Conservation (phyloP, 306 rosid genomes). For the Chamaecrista fasciculata region DNA sequence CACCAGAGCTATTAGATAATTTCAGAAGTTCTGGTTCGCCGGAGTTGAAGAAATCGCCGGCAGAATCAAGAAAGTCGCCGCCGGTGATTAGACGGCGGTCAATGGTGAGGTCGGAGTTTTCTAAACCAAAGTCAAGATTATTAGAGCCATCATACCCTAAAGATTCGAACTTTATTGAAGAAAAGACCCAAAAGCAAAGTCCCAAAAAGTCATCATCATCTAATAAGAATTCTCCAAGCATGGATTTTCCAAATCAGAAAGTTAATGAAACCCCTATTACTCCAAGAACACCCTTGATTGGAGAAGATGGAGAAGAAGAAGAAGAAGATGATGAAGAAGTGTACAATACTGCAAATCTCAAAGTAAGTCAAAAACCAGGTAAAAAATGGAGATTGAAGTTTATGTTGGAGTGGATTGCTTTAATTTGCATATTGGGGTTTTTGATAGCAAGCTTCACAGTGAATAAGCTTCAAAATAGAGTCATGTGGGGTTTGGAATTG, state of each 20-base stretch:
- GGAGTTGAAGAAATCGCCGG: slow-evolving; percentile 6
- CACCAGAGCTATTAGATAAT: slow-evolving; percentile 34
- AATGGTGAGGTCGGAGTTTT: slow-evolving; percentile 44
- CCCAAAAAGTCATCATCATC: not conserved
- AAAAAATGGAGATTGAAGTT: slow-evolving; percentile 37
- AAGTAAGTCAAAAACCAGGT: slow-evolving; percentile 40
- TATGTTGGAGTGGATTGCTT: slow-evolving; percentile 47
- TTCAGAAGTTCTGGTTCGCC: slow-evolving; percentile 29
- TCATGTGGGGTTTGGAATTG: slow-evolving; percentile 54
- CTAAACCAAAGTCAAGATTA: slow-evolving; percentile 67
- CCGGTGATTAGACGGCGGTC: slow-evolving; percentile 25
- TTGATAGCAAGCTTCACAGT: slow-evolving; percentile 45
- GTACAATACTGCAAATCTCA: slow-evolving; percentile 55
- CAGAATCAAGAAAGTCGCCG: slow-evolving; percentile 27
- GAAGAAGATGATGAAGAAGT: slow-evolving; percentile 81
- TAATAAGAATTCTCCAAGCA: slow-evolving; percentile 28
- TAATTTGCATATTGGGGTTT: slow-evolving; percentile 45
- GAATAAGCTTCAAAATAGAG: slow-evolving; percentile 23
- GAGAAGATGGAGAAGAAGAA: slow-evolving; percentile 57
- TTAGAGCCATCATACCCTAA: slow-evolving; percentile 47
- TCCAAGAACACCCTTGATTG: slow-evolving; percentile 57
- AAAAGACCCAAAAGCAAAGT: slow-evolving; percentile 23
- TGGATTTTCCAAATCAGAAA: slow-evolving; percentile 33
- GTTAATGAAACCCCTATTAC: slow-evolving; percentile 34
- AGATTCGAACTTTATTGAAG: slow-evolving; percentile 29